These are phyloP conservation scores for Corallochytrium limacisporum DNA, from an alignment of 78 protist genomes.

Conservation along the genomic window DNA sequence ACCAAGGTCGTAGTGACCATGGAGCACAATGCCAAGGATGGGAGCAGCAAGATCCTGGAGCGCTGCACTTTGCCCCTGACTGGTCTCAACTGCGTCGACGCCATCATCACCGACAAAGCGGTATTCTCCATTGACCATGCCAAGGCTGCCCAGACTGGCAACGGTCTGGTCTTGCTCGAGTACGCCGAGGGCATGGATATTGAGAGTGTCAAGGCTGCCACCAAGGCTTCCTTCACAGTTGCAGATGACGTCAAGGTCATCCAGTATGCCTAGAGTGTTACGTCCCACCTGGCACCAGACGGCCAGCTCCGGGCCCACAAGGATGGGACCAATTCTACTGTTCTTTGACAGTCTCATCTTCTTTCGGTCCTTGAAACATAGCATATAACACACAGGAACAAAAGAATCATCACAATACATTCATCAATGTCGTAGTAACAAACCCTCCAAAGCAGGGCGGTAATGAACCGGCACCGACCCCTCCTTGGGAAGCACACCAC, in stretches of 20 bases:
- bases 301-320: too few species aligned
- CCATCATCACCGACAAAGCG: conserved; percentile 79
- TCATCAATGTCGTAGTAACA: too few species aligned
- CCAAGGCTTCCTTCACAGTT: conserved; percentile 4
- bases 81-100: conserved; percentile 56
- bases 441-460: too few species aligned
- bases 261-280: conserved; percentile 4
- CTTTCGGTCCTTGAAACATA: too few species aligned
- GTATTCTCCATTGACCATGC: conserved; percentile 7
- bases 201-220: conserved; percentile 37
- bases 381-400: too few species aligned
- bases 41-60: conserved; percentile 67
- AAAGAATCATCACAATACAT: too few species aligned
- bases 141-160: conserved; percentile 10
- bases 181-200: conserved; percentile 43
- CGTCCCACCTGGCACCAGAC: too few species aligned
- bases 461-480: too few species aligned
- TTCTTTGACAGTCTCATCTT: too few species aligned
- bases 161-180: conserved; percentile 28
- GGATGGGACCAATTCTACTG: too few species aligned
- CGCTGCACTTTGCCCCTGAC: conserved; percentile 81
- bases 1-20: conserved; percentile 77
- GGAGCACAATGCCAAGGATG: conserved; percentile 85
- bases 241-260: neutral
- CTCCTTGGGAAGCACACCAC: too few species aligned